phyloP scores from a whole-genome alignment of 345 rosid genomes.

The Linum lewisii region DNA sequence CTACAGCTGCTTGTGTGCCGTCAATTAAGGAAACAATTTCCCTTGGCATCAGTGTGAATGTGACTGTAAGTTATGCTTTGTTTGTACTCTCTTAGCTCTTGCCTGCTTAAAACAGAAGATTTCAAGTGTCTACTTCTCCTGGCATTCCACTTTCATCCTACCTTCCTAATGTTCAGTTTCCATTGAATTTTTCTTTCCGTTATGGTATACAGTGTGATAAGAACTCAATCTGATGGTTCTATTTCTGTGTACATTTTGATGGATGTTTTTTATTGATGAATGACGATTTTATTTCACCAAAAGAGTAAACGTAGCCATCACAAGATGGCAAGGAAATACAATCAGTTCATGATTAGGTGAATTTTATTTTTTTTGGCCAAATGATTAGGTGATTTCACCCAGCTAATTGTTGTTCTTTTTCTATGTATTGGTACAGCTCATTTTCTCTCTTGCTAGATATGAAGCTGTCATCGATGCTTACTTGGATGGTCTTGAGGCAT shows the following conservation, averaged over 20 bases:
- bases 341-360: too few species aligned
- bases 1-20: conserved; percentile 82
- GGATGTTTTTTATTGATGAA: conserved; percentile 4
- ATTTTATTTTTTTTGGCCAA: too few species aligned
- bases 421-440: conserved; percentile 46
- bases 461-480: conserved; percentile 97
- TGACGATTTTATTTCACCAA: too few species aligned
- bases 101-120: not conserved
- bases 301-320: too few species aligned
- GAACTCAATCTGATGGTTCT: not conserved
- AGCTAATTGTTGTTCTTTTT: not conserved
- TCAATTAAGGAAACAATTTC: conserved; percentile 91
- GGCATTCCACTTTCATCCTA: not conserved
- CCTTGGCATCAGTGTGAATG: conserved; percentile 82
- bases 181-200: not conserved
- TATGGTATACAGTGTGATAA: not conserved
- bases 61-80: conserved; percentile 59
- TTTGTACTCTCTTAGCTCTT: conserved; percentile 1
- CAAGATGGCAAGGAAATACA: too few species aligned
- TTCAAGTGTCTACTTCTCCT: not conserved
- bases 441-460: conserved; percentile 83
- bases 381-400: too few species aligned
- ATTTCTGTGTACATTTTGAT: conserved; percentile 3
- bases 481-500: conserved; percentile 97
- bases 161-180: not conserved